Conservation (phyloP, 1,139 yeast genomes). For the Meyerozyma guilliermondii region DNA sequence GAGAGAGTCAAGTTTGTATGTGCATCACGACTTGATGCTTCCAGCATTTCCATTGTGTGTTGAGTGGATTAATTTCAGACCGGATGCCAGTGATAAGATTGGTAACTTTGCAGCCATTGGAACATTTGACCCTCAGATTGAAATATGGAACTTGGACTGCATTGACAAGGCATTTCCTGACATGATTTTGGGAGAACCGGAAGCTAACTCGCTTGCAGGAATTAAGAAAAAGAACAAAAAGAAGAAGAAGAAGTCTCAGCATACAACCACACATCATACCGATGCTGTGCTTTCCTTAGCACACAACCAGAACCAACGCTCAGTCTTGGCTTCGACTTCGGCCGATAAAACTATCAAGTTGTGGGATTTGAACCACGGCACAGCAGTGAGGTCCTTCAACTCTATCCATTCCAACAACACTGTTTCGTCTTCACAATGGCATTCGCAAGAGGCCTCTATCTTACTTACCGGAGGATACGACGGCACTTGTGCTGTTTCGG, state of each 20-base stretch:
- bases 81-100: constrained; percentile 39
- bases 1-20: constrained; percentile 74
- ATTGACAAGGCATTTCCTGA: constrained; percentile 95
- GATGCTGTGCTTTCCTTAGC: constrained; percentile 90
- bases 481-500: constrained; percentile 70
- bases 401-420: constrained; percentile 60
- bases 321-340: constrained; percentile 87
- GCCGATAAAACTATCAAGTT: constrained; percentile 93
- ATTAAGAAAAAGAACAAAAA: constrained; percentile 44
- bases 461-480: constrained; percentile 93
- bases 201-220: constrained; percentile 40
- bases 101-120: constrained; percentile 97
- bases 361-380: constrained; percentile 82
- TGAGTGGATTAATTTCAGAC: constrained; percentile 85
- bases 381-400: constrained; percentile 68
- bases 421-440: constrained; percentile 89
- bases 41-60: constrained; percentile 97
- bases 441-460: constrained; percentile 67
- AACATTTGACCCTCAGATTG: constrained; percentile 96
- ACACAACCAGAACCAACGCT: constrained; percentile 77
- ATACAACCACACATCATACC: constrained; percentile 77
- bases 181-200: constrained; percentile 79
- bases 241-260: constrained; percentile 44
- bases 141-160: constrained; percentile 91
- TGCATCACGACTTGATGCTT: constrained; percentile 94